Percentiles rank a stretch among this genome's conserved stretches.
Conservation (phyloP, 805 yeast genomes). For the Kazachstania viticola region DNA sequence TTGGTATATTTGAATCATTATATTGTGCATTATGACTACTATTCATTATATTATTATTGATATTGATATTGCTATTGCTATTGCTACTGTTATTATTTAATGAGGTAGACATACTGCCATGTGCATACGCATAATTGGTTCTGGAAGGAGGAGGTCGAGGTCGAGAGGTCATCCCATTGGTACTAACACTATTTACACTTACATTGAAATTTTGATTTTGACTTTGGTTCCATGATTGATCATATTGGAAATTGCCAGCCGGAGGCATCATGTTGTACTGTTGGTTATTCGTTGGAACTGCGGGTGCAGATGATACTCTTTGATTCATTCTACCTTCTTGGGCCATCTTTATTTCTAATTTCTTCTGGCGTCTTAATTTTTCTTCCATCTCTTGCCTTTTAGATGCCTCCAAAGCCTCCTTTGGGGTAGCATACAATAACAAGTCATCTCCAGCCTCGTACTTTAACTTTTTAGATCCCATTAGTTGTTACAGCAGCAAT, state of each 20-base stretch:
- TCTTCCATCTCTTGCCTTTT: conserved; percentile 15
- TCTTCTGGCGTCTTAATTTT: conserved; percentile 13
- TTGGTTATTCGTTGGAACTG: conserved; percentile 1
- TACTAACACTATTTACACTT: background rate
- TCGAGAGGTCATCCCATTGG: background rate
- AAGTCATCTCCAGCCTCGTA: conserved; percentile 28
- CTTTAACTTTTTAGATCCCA: conserved; percentile 24
- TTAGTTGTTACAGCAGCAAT: too few relatives aligned
- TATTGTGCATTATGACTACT: background rate
- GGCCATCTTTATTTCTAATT: conserved; percentile 7
- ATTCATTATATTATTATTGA: too few relatives aligned
- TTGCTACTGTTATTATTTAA: too few relatives aligned
- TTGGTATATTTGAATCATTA: background rate
- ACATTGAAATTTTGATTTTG: conserved; percentile 1
- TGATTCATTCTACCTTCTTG: conserved; percentile 9
- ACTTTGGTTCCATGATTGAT: background rate
- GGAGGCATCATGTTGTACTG: background rate
- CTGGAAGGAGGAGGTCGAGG: conserved; percentile 1
- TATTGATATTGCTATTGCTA: too few relatives aligned
- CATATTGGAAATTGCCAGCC: background rate
- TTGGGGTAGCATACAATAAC: conserved; percentile 26
- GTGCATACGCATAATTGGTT: background rate
- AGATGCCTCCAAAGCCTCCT: conserved; percentile 25
- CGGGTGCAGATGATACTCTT: conserved; percentile 13
- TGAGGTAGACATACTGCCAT: background rate